A percentile compares a stretch with the other conserved stretches of the same genome.
Conservation (phyloP, 805 yeast species). For the Komagataella phaffii region DNA sequence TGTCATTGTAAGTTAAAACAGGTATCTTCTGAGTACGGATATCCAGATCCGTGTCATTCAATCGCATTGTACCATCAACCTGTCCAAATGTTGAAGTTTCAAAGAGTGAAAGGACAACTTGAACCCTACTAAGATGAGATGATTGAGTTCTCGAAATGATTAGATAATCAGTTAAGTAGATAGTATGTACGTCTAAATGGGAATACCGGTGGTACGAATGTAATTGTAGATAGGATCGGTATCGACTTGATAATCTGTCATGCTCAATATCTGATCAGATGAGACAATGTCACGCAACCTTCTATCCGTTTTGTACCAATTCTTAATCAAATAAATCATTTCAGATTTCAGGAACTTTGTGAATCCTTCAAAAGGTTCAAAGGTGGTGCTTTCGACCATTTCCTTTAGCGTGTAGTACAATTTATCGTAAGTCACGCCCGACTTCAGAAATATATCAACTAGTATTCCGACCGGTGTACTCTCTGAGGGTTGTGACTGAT, state of each 20-base stretch:
- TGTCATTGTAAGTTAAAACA: background rate
- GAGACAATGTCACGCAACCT: conserved; percentile 44
- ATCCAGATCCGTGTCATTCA: background rate
- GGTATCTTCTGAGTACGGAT: background rate
- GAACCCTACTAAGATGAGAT: background rate
- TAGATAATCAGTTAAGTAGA: background rate
- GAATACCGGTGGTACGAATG: conserved; percentile 24
- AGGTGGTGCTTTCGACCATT: conserved; percentile 43
- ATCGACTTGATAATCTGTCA: conserved; percentile 33
- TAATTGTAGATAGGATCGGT: conserved; percentile 46
- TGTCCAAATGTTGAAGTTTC: background rate
- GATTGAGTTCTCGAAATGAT: background rate
- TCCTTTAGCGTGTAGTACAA: conserved; percentile 52
- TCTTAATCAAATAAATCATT: conserved; percentile 48
- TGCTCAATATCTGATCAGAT: conserved; percentile 26
- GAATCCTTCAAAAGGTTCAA: conserved; percentile 37
- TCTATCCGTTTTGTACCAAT: conserved; percentile 56
- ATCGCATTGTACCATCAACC: background rate
- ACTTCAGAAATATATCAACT: conserved; percentile 46
- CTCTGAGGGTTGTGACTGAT: conserved; percentile 6
- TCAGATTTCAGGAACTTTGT: conserved; percentile 27
- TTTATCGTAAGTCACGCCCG: conserved; percentile 53
- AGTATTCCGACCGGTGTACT: conserved; percentile 31
- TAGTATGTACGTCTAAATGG: conserved; percentile 7
- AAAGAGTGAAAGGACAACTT: background rate